A percentile compares a stretch with the other conserved stretches of the same genome.
Evolutionary conservation across 176 grass and related monocot species (phyloP).

Genomic region (bread wheat (Triticum aestivum)): DNA sequence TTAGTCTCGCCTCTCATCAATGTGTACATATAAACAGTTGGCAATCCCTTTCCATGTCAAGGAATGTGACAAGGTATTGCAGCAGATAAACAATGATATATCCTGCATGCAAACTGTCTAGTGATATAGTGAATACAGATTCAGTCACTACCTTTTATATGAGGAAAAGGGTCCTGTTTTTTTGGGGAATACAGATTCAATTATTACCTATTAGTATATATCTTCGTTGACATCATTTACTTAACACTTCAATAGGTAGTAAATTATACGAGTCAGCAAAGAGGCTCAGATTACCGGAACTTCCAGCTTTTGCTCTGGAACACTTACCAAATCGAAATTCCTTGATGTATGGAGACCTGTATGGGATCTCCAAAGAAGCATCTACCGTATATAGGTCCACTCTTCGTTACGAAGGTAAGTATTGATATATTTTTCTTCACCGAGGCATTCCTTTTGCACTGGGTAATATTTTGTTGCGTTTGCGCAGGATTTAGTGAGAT

Average conservation of each 20-base stretch:
- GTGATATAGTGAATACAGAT: background rate
- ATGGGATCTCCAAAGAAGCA: conserved; percentile 86
- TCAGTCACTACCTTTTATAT: no score
- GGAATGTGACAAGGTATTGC: background rate
- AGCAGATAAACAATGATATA: background rate
- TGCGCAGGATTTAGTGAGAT: conserved; percentile 85
- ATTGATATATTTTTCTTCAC: background rate
- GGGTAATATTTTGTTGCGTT: conserved; percentile 18
- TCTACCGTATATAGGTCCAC: conserved; percentile 88
- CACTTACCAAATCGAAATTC: conserved; percentile 91
- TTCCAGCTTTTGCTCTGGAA: conserved; percentile 93
- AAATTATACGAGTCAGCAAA: conserved; percentile 70
- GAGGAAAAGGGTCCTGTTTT: background rate
- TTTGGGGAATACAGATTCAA: background rate
- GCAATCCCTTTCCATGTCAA: background rate
- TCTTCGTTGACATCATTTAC: background rate
- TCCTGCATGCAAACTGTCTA: background rate
- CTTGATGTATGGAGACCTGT: conserved; percentile 82
- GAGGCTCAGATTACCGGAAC: conserved; percentile 61
- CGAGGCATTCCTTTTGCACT: background rate
- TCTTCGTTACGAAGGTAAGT: conserved; percentile 88
- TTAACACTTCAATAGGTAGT: conserved; percentile 43
- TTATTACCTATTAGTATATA: background rate
- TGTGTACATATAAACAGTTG: background rate
- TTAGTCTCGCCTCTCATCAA: background rate